A percentile compares a stretch with the other conserved stretches of the same genome.
Conservation (phyloP, 345 rosid genomes). For the Eutrema yunnanense region DNA sequence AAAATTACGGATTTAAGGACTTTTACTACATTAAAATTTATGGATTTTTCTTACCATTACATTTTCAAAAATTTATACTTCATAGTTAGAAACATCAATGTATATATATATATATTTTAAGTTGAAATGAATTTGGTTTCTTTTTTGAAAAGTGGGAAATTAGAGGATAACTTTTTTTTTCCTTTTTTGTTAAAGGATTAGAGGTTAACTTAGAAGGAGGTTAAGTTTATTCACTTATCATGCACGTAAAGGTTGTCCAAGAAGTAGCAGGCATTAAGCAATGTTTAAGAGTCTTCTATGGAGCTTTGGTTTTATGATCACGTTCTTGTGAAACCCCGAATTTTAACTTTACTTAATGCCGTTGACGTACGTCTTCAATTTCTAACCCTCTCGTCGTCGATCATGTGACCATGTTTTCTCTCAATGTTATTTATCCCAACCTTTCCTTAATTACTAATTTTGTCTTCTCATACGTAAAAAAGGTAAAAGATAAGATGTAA, state of each 20-base stretch:
- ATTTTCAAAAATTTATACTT: background rate
- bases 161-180: slow-evolving; percentile 1
- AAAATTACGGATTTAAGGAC: background rate
- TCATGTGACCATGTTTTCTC: slow-evolving; percentile 35
- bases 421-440: background rate
- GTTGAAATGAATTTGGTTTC: background rate
- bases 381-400: slow-evolving; percentile 7
- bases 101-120: background rate
- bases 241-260: slow-evolving; percentile 54
- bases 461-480: slow-evolving; percentile 15
- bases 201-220: slow-evolving; percentile 15
- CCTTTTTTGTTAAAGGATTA: background rate
- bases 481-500: background rate
- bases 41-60: background rate
- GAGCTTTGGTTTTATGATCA: slow-evolving; percentile 29
- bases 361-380: slow-evolving; percentile 38
- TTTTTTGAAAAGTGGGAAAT: background rate
- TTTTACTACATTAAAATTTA: background rate
- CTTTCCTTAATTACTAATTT: slow-evolving; percentile 28
- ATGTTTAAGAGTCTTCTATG: slow-evolving; percentile 27
- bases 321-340: slow-evolving; percentile 23
- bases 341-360: slow-evolving; percentile 29
- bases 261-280: slow-evolving; percentile 47
- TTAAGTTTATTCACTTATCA: slow-evolving; percentile 48
- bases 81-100: background rate